These are phyloP conservation scores for Phytophthora tubulina DNA, from an alignment of 352 stramenopile species.

Conservation along the genomic window DNA sequence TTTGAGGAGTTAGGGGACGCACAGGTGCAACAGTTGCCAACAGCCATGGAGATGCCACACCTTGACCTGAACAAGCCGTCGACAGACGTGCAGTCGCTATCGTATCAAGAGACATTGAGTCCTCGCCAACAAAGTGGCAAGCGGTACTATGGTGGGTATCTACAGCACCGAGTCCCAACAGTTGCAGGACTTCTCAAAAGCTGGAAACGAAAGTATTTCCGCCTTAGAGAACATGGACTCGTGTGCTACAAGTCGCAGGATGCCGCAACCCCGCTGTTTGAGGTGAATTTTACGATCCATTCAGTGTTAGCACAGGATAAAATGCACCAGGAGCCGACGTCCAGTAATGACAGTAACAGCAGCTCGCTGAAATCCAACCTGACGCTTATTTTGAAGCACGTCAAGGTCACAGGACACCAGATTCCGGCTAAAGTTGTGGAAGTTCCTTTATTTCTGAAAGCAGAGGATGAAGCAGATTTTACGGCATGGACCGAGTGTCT, in stretches of 20 bases:
- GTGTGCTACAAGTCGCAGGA: conserved; percentile 72
- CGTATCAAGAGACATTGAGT: conserved; percentile 66
- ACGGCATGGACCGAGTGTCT: conserved; percentile 63
- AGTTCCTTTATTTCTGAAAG: conserved; percentile 59
- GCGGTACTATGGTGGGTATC: conserved; percentile 63
- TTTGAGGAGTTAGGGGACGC: conserved; percentile 33
- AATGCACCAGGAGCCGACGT: background rate
- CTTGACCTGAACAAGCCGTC: conserved; percentile 19
- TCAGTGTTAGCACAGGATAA: conserved; percentile 51
- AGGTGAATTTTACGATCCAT: conserved; percentile 65
- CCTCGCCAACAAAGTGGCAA: conserved; percentile 63
- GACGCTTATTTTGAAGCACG: conserved; percentile 55
- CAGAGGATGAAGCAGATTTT: conserved; percentile 54
- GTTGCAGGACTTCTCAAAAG: conserved; percentile 70
- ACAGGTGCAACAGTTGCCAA: conserved; percentile 41
- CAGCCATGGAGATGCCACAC: conserved; percentile 5
- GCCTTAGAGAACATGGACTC: conserved; percentile 69
- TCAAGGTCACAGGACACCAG: conserved; percentile 54
- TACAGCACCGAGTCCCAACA: conserved; percentile 66
- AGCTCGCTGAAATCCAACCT: background rate
- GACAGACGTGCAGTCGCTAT: conserved; percentile 7
- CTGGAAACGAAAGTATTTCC: conserved; percentile 81
- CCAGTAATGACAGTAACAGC: conserved; percentile 11
- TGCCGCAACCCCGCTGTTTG: conserved; percentile 58
- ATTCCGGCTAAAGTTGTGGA: conserved; percentile 53